A percentile compares a stretch with the other conserved stretches of the same genome.
phyloP scores from a whole-genome alignment of 306 rosid genomes.

The Cucumis cinereus region DNA sequence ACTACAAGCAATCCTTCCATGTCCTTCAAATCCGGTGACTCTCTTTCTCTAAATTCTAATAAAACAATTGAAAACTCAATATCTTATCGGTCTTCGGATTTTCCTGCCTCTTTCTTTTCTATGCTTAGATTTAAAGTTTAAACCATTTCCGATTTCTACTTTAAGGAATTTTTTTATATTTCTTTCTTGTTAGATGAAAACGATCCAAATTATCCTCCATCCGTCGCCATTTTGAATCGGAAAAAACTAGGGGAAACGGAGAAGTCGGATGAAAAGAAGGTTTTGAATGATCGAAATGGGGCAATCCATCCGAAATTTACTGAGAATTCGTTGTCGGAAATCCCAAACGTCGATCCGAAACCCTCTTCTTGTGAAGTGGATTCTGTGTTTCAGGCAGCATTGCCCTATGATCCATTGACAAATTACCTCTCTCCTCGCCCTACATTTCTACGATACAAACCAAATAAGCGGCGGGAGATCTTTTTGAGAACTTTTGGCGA shows the following conservation, averaged over 20 bases:
- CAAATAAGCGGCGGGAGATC: slow-evolving; percentile 19
- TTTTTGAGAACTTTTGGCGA: background rate
- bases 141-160: background rate
- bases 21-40: background rate
- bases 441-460: slow-evolving; percentile 30
- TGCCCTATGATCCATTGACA: slow-evolving; percentile 29
- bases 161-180: background rate
- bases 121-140: background rate
- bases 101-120: background rate
- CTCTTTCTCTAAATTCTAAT: background rate
- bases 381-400: background rate
- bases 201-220: slow-evolving; percentile 13
- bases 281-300: slow-evolving; percentile 23
- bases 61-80: background rate
- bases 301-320: background rate
- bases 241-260: slow-evolving; percentile 11
- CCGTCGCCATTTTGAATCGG: background rate
- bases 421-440: slow-evolving; percentile 41
- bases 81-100: background rate
- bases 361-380: no score
- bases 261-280: slow-evolving; percentile 10
- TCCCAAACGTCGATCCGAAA: background rate
- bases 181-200: slow-evolving; percentile 16
- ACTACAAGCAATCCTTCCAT: background rate
- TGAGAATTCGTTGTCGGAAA: slow-evolving; percentile 4